Percentiles rank a stretch among this genome's conserved stretches.
Evolutionary conservation across 139 green algal species (phyloP).

Genomic region (Chlorella sp.): DNA sequence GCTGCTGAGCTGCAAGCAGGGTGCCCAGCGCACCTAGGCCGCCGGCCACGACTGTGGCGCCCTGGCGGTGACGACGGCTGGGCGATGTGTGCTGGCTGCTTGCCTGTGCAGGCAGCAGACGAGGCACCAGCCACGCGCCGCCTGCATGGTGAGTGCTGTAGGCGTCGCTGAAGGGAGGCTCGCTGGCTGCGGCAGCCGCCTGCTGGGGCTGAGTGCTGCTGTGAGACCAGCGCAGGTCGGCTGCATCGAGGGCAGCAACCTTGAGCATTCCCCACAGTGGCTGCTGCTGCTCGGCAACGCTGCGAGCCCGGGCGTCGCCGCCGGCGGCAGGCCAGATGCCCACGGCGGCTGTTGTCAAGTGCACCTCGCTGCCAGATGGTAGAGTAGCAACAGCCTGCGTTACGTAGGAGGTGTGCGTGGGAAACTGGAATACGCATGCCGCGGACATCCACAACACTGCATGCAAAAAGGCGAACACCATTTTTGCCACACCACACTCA

Average conservation of each 20-base stretch:
- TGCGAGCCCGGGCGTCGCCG: neutral
- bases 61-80: neutral
- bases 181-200: too few species aligned
- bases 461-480: too few species aligned
- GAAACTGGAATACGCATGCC: too few species aligned
- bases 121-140: neutral
- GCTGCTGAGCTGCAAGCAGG: conserved; percentile 73
- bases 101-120: neutral
- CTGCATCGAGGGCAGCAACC: conserved; percentile 13
- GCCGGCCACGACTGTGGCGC: conserved; percentile 53
- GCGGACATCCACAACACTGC: too few species aligned
- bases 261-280: neutral
- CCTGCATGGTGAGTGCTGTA: neutral
- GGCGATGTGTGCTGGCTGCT: neutral
- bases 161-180: neutral
- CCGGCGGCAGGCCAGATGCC: neutral
- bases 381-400: neutral
- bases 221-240: neutral
- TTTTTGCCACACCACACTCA: neutral
- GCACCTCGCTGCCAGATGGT: neutral
- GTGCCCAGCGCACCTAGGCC: conserved; percentile 54
- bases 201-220: neutral
- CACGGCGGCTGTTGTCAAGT: neutral
- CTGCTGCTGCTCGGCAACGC: neutral
- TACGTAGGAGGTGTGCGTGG: too few species aligned